These are phyloP conservation scores for Monosporascus cannonballus DNA, from an alignment of 2,329 filamentous ascomycete species.

Conservation along the genomic window DNA sequence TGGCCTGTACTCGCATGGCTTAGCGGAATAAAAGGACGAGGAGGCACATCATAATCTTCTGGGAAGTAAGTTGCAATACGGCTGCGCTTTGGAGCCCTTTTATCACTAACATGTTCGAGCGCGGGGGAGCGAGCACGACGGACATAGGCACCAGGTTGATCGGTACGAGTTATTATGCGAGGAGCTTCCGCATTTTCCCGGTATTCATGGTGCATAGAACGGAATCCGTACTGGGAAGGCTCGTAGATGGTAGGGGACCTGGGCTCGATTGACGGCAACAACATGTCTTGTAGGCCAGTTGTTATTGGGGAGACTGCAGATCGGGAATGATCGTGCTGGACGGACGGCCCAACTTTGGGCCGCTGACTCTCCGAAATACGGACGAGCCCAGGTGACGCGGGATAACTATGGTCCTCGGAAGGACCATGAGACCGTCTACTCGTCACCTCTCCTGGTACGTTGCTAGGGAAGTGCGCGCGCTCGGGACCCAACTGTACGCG, in stretches of 20 bases:
- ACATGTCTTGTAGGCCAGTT: constrained; percentile 24
- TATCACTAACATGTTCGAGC: constrained; percentile 12
- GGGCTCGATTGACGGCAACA: constrained; percentile 27
- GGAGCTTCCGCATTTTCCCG: constrained; percentile 14
- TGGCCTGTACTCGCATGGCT: constrained; percentile 13
- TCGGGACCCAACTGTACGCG: constrained; percentile 8
- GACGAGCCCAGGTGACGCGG: constrained; percentile 13
- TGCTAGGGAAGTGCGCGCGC: constrained; percentile 2
- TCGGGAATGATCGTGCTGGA: constrained; percentile 8
- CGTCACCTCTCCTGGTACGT: constrained; percentile 3
- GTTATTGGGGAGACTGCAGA: constrained; percentile 19
- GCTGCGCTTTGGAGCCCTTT: constrained; percentile 15
- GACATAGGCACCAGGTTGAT: constrained; percentile 11
- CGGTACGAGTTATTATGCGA: constrained; percentile 14
- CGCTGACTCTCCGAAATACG: constrained; percentile 16
- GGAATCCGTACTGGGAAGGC: constrained; percentile 8
- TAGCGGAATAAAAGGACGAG: constrained; percentile 14
- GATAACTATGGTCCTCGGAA: constrained; percentile 6
- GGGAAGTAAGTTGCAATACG: constrained; percentile 17
- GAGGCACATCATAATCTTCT: constrained; percentile 9
- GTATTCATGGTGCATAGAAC: constrained; percentile 11
- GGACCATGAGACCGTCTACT: constrained; percentile 3
- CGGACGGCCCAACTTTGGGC: constrained; percentile 27
- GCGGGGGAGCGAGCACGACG: constrained; percentile 13
- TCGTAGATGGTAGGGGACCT: constrained; percentile 16